phyloP scores from a whole-genome alignment of 495 filamentous ascomycete species.

The Cenococcum geophilum region DNA sequence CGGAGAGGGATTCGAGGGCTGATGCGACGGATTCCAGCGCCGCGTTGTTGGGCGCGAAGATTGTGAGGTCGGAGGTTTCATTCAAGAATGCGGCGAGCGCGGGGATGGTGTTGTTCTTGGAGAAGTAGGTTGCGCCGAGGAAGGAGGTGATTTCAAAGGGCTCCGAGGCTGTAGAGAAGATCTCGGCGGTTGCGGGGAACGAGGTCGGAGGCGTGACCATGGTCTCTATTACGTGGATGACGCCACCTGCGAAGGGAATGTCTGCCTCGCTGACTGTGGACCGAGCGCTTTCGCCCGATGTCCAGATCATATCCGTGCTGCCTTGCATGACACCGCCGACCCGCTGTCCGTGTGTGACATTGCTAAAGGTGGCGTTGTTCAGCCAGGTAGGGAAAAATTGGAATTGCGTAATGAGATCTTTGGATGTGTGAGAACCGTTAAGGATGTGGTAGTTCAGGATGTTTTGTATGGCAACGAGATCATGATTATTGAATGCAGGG shows the following conservation, averaged over 20 bases:
- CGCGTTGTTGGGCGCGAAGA: constrained; percentile 28
- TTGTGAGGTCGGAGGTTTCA: constrained; percentile 19
- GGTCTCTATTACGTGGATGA: constrained; percentile 57
- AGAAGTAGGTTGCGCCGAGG: constrained; percentile 1
- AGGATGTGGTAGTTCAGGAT: constrained; percentile 56
- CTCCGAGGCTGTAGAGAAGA: background rate
- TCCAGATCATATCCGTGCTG: background rate
- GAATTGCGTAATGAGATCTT: background rate
- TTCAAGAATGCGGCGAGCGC: constrained; percentile 7
- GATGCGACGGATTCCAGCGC: constrained; percentile 12
- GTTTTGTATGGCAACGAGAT: background rate
- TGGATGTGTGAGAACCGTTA: constrained; percentile 40
- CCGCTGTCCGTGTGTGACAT: constrained; percentile 46
- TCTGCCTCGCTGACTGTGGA: constrained; percentile 41
- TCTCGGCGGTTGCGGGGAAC: constrained; percentile 1
- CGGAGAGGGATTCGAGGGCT: background rate
- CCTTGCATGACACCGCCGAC: constrained; percentile 31
- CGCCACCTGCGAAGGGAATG: constrained; percentile 56
- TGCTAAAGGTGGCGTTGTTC: constrained; percentile 40
- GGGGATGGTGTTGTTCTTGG: background rate
- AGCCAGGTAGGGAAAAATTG: constrained; percentile 45
- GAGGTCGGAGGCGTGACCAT: background rate
- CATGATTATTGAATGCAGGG: constrained; percentile 1
- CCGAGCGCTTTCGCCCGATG: background rate
- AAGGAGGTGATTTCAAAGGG: constrained; percentile 1